Evolutionary conservation across 1,284 basidiomycete species (phyloP).

Genomic region (Anthracocystis panici-leucophaei): DNA sequence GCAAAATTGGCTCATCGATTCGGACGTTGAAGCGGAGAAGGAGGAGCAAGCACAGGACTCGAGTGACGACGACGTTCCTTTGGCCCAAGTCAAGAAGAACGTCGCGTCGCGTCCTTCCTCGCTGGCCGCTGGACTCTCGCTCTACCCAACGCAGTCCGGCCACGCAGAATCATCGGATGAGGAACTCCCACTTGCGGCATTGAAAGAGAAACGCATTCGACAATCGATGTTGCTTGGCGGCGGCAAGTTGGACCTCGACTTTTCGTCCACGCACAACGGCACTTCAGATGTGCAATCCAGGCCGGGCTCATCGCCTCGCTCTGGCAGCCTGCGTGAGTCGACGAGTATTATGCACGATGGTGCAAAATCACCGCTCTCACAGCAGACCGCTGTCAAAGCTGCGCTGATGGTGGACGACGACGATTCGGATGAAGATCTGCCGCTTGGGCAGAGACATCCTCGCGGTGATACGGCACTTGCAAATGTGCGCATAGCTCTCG

Average conservation of each 20-base stretch:
- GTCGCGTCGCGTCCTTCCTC: conserved; percentile 41
- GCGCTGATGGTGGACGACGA: conserved; percentile 20
- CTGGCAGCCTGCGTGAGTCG: conserved; percentile 14
- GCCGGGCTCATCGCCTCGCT: conserved; percentile 18
- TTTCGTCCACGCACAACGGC: conserved; percentile 17
- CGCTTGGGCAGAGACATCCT: conserved; percentile 54
- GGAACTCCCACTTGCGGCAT: conserved; percentile 55
- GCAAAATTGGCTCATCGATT: conserved; percentile 50
- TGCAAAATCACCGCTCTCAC: conserved; percentile 8
- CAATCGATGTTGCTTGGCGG: conserved; percentile 40
- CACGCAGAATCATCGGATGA: conserved; percentile 56
- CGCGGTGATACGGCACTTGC: conserved; percentile 39
- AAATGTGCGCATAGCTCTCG: conserved; percentile 23
- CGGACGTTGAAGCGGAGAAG: conserved; percentile 34
- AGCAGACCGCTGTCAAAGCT: not conserved
- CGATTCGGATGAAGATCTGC: conserved; percentile 61
- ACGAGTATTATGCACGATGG: not conserved
- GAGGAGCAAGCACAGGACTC: conserved; percentile 21
- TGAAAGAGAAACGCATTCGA: conserved; percentile 53
- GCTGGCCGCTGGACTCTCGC: conserved; percentile 37
- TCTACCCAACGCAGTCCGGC: conserved; percentile 7
- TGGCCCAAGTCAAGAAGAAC: conserved; percentile 56
- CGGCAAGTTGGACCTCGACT: conserved; percentile 56
- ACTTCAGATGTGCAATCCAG: conserved; percentile 4
- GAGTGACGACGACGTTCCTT: conserved; percentile 58